phyloP scores from a whole-genome alignment of 2,329 filamentous ascomycete species.

The Acrocalymma vagum region DNA sequence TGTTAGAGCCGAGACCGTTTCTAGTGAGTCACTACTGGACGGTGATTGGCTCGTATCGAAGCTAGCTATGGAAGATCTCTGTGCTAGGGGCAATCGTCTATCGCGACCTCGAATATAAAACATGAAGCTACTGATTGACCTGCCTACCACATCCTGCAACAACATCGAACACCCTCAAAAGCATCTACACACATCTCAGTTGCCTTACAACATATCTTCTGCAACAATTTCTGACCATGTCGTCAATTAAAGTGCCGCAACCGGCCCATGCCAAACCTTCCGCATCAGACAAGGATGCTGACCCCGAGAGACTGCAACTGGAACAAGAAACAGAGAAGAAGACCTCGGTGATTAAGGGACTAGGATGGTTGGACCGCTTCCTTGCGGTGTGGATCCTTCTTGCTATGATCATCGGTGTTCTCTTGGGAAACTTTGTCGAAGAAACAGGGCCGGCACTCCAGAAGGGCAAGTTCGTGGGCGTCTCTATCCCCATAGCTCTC shows the following conservation, averaged over 20 bases:
- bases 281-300: slow-evolving; percentile 1
- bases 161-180: slow-evolving; percentile 1
- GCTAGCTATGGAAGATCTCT: slow-evolving; percentile 6
- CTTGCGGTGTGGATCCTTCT: slow-evolving; percentile 79
- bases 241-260: slow-evolving; percentile 6
- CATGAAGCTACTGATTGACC: slow-evolving; percentile 2
- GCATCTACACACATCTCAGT: slow-evolving; percentile 1
- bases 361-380: too few species aligned
- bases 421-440: slow-evolving; percentile 77
- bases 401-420: slow-evolving; percentile 76
- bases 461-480: slow-evolving; percentile 73
- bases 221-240: slow-evolving; percentile 2
- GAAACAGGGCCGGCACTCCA: slow-evolving; percentile 67
- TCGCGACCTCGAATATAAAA: slow-evolving; percentile 7
- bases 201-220: slow-evolving; percentile 3
- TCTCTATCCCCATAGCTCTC: slow-evolving; percentile 74
- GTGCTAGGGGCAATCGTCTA: background rate
- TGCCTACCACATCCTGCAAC: background rate
- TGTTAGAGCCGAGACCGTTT: background rate
- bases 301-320: slow-evolving; percentile 4
- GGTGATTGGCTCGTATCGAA: slow-evolving; percentile 4
- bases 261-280: slow-evolving; percentile 3
- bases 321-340: slow-evolving; percentile 6
- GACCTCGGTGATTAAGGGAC: slow-evolving; percentile 37
- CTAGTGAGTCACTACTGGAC: slow-evolving; percentile 4